Percentiles rank a stretch among this genome's conserved stretches.
Evolutionary conservation across 345 rosid species (phyloP).

Genomic region (rapeseed (Brassica napus)): DNA sequence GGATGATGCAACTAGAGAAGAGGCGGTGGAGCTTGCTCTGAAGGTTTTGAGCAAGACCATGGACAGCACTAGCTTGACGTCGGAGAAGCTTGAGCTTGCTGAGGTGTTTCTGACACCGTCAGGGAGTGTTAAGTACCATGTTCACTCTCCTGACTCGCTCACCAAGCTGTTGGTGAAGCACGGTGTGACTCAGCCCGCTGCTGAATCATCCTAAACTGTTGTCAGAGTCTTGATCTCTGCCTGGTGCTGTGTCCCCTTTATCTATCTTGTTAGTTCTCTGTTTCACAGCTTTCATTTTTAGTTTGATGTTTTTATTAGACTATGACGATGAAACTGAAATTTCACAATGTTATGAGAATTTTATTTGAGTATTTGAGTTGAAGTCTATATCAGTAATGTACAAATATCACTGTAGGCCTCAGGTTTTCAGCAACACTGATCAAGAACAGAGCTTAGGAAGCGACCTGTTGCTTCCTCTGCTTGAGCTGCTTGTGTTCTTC

Average conservation of each 20-base stretch:
- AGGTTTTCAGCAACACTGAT: conserved; percentile 10
- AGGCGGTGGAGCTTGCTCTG: conserved; percentile 82
- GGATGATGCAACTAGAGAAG: conserved; percentile 86
- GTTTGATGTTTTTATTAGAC: conserved; percentile 2
- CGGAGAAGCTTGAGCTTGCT: conserved; percentile 91
- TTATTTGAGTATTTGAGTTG: conserved; percentile 21
- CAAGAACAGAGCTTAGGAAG: conserved; percentile 85
- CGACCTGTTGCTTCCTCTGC: conserved; percentile 53
- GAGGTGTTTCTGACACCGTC: conserved; percentile 79
- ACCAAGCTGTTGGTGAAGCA: conserved; percentile 71
- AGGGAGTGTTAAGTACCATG: conserved; percentile 85
- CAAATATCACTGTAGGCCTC: conserved; percentile 11
- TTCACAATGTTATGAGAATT: conserved; percentile 21
- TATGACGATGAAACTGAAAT: conserved; percentile 16
- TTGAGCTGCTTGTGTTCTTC: conserved; percentile 36
- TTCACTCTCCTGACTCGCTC: conserved; percentile 71
- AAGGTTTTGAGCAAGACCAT: conserved; percentile 96
- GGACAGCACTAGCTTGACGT: conserved; percentile 97
- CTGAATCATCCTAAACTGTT: conserved; percentile 54
- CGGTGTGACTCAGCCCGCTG: conserved; percentile 80
- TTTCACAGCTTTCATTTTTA: conserved; percentile 19
- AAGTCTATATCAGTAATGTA: not conserved
- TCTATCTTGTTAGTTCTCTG: conserved; percentile 24
- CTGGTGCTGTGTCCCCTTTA: not conserved
- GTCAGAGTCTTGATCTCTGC: not conserved